phyloP scores from a whole-genome alignment of 176 grass and related monocot genomes.

The Olyra latifolia region DNA sequence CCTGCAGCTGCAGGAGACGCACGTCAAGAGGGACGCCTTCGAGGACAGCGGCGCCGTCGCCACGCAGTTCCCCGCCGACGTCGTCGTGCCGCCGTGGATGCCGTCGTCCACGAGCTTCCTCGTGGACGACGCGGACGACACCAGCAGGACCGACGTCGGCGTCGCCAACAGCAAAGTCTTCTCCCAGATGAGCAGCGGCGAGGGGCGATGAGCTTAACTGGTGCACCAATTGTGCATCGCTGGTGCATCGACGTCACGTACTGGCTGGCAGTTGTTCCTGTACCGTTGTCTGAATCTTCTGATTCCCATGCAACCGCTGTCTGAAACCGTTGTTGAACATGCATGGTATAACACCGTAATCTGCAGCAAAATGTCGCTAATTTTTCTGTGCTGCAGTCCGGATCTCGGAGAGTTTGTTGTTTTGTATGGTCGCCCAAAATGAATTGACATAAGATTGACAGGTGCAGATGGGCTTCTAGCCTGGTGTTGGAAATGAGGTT shows the following conservation, averaged over 20 bases:
- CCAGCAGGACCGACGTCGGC: neutral
- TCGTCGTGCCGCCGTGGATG: slow-evolving; percentile 38
- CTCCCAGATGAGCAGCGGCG: slow-evolving; percentile 47
- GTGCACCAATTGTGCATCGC: neutral
- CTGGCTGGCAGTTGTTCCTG: neutral
- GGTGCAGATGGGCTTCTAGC: too few species aligned
- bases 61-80: slow-evolving; percentile 43
- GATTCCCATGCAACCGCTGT: neutral
- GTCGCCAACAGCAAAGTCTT: slow-evolving; percentile 41
- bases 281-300: neutral
- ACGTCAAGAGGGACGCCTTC: slow-evolving; percentile 39
- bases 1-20: slow-evolving; percentile 61
- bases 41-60: slow-evolving; percentile 51
- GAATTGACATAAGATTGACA: neutral
- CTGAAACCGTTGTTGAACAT: neutral
- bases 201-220: slow-evolving; percentile 44
- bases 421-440: neutral
- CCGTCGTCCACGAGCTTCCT: slow-evolving; percentile 37
- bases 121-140: slow-evolving; percentile 15
- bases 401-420: too few species aligned
- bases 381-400: neutral
- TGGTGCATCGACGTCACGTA: neutral
- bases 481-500: too few species aligned
- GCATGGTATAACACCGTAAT: neutral
- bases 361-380: neutral